Conservation (phyloP, 805 yeast species). For the Wickerhamomyces canadensis region DNA sequence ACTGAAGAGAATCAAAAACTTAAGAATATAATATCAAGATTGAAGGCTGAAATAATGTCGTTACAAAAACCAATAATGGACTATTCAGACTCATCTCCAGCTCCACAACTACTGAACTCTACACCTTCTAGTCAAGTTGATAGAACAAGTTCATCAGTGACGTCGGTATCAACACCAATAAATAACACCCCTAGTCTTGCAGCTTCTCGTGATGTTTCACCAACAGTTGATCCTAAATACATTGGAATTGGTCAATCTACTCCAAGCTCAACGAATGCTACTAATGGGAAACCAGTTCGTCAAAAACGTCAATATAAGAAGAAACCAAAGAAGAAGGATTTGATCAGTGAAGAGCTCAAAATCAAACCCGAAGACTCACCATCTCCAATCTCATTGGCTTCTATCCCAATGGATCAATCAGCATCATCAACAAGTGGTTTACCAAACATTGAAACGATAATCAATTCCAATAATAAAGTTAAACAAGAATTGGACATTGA, state of each 20-base stretch:
- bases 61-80: constrained; percentile 9
- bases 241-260: constrained; percentile 10
- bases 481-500: neutral
- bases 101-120: neutral
- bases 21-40: constrained; percentile 34
- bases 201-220: constrained; percentile 13
- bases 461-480: neutral
- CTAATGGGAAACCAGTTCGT: constrained; percentile 2
- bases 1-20: constrained; percentile 39
- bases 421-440: constrained; percentile 1
- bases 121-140: neutral
- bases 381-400: constrained; percentile 17
- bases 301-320: constrained; percentile 19
- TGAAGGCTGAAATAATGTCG: constrained; percentile 34
- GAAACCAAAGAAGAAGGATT: constrained; percentile 14
- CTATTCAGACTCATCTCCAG: neutral
- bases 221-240: constrained; percentile 20
- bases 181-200: neutral
- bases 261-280: neutral
- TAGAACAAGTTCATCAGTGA: neutral
- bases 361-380: constrained; percentile 16
- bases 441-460: constrained; percentile 7
- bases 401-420: neutral
- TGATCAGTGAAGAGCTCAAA: neutral
- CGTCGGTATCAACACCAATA: constrained; percentile 9